Evolutionary conservation across 1,284 basidiomycete species (phyloP).

Genomic region (Peniophora sp.): DNA sequence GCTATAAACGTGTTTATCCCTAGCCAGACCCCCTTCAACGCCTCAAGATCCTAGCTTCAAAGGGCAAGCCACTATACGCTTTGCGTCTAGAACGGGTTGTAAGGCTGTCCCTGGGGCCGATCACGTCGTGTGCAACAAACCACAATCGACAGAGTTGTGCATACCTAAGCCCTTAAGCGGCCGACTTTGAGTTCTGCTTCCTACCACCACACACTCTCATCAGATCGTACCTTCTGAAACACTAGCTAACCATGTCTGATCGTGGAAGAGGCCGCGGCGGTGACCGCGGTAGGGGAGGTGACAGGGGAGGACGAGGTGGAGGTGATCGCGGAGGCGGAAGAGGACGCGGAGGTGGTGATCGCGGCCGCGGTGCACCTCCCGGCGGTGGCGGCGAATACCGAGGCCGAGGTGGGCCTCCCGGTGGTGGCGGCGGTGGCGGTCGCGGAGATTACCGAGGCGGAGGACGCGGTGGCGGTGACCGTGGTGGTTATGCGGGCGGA

Average conservation of each 20-base stretch:
- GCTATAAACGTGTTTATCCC: too few relatives aligned
- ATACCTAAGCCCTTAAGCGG: too few relatives aligned
- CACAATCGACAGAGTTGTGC: too few relatives aligned
- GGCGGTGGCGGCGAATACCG: conserved; percentile 1
- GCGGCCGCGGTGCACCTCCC: conserved; percentile 7
- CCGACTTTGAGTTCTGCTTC: neutral
- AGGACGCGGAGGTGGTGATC: conserved; percentile 4
- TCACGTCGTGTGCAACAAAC: too few relatives aligned
- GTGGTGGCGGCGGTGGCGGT: conserved; percentile 23
- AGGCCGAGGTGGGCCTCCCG: conserved; percentile 15
- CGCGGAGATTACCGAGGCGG: conserved; percentile 25
- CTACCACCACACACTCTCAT: neutral
- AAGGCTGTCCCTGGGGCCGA: too few relatives aligned
- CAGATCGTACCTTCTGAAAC: neutral
- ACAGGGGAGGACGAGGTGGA: neutral
- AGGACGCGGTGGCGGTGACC: too few relatives aligned
- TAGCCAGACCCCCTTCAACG: too few relatives aligned
- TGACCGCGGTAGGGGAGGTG: conserved; percentile 7
- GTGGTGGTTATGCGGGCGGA: too few relatives aligned
- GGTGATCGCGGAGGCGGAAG: conserved; percentile 7
- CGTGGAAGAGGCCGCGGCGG: conserved; percentile 2
- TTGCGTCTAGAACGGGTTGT: too few relatives aligned
- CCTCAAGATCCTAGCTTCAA: too few relatives aligned
- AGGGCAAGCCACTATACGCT: too few relatives aligned
- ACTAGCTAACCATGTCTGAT: conserved; percentile 8